Evolutionary conservation across 352 stramenopile species (phyloP).

Genomic region (Phytophthora niederhauseri): DNA sequence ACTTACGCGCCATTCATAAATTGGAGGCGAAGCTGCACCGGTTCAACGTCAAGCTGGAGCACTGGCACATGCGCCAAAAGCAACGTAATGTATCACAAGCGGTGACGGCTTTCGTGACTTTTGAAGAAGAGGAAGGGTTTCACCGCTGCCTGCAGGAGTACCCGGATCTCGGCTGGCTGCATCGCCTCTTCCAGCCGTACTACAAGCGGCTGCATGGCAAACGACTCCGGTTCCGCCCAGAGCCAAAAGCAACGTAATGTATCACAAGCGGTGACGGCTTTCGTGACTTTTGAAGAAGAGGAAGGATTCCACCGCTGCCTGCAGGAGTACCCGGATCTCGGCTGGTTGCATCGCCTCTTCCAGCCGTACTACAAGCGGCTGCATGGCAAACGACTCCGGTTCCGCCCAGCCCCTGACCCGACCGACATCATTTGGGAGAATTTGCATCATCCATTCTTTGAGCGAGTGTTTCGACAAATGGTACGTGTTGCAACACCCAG

Average conservation of each 20-base stretch:
- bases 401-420: slow-evolving; percentile 73
- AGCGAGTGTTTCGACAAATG: slow-evolving; percentile 66
- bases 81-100: slow-evolving; percentile 47
- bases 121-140: slow-evolving; percentile 83
- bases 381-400: slow-evolving; percentile 73
- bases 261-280: slow-evolving; percentile 71
- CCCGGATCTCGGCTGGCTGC: slow-evolving; percentile 70
- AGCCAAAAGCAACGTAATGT: too few relatives aligned
- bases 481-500: slow-evolving; percentile 30
- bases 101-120: slow-evolving; percentile 85
- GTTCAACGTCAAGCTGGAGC: slow-evolving; percentile 54
- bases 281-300: slow-evolving; percentile 87
- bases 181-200: slow-evolving; percentile 73
- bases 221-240: slow-evolving; percentile 69
- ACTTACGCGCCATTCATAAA: slow-evolving; percentile 50
- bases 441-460: slow-evolving; percentile 66
- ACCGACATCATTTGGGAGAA: slow-evolving; percentile 90
- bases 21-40: slow-evolving; percentile 52
- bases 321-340: slow-evolving; percentile 76
- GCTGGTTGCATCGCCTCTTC: slow-evolving; percentile 75
- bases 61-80: slow-evolving; percentile 46
- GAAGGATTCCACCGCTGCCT: slow-evolving; percentile 82
- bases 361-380: slow-evolving; percentile 70
- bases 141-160: slow-evolving; percentile 83
- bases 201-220: slow-evolving; percentile 74